These are phyloP conservation scores for Euphorbia peplus DNA, from an alignment of 345 rosid genomes.

Conservation along the genomic window DNA sequence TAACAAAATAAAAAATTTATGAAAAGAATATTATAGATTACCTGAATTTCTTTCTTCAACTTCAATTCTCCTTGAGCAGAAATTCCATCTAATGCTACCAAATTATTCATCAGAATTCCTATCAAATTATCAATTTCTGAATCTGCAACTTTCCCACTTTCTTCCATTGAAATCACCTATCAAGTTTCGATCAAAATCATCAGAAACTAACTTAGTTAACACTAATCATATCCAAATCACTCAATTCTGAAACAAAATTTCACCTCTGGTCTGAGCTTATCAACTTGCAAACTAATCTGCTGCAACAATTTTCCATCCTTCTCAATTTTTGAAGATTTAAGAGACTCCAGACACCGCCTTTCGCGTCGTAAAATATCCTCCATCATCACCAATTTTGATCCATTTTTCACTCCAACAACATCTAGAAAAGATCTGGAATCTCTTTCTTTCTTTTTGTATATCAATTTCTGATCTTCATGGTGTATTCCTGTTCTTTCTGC, in stretches of 20 bases:
- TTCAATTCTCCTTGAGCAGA: slow-evolving; percentile 18
- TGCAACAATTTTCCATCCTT: slow-evolving; percentile 21
- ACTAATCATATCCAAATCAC: background rate
- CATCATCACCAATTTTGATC: slow-evolving; percentile 25
- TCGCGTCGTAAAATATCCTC: slow-evolving; percentile 27
- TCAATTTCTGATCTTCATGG: slow-evolving; percentile 27
- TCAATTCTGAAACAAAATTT: background rate
- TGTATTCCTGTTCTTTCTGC: slow-evolving; percentile 25
- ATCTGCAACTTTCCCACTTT: slow-evolving; percentile 17
- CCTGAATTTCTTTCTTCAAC: slow-evolving; percentile 27
- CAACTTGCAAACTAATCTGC: slow-evolving; percentile 23
- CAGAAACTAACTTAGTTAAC: slow-evolving; percentile 1
- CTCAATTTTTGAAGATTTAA: slow-evolving; percentile 24
- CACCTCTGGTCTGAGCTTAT: slow-evolving; percentile 18
- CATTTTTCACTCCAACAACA: slow-evolving; percentile 23
- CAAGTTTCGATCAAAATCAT: background rate
- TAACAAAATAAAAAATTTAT: too few species aligned
- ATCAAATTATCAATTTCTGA: slow-evolving; percentile 19
- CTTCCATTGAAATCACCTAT: slow-evolving; percentile 25
- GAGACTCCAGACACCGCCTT: slow-evolving; percentile 28
- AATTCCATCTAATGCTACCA: slow-evolving; percentile 26
- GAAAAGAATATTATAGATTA: background rate
- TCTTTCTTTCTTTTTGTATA: slow-evolving; percentile 32
- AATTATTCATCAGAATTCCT: slow-evolving; percentile 22
- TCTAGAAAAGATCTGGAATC: slow-evolving; percentile 27